Conservation (phyloP, 495 filamentous ascomycete species). For the Hypoxylon lienhwacheense region DNA sequence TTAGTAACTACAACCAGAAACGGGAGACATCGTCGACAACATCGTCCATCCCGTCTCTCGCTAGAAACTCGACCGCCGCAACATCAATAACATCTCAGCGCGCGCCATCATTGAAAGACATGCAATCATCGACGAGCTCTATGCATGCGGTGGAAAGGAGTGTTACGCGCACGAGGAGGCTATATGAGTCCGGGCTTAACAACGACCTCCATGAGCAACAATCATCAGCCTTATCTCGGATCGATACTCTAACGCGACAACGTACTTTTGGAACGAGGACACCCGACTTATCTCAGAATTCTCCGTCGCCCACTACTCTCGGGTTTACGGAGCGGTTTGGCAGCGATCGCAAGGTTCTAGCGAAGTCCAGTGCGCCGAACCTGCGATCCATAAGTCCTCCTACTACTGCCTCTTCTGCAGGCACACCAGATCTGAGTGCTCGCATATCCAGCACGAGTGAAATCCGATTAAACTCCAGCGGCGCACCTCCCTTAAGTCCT, state of each 20-base stretch:
- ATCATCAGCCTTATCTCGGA: conserved; percentile 68
- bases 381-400: conserved; percentile 49
- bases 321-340: conserved; percentile 40
- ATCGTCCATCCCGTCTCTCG: conserved; percentile 68
- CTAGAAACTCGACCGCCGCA: conserved; percentile 82
- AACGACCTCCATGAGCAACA: conserved; percentile 83
- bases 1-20: conserved; percentile 67
- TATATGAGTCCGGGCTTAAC: conserved; percentile 84
- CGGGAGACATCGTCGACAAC: conserved; percentile 87
- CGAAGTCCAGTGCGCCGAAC: conserved; percentile 53
- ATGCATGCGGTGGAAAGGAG: conserved; percentile 50
- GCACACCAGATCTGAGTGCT: conserved; percentile 35
- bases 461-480: conserved; percentile 49
- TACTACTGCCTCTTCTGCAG: conserved; percentile 34
- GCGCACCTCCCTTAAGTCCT: conserved; percentile 69
- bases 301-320: conserved; percentile 37
- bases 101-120: conserved; percentile 52
- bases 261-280: conserved; percentile 56
- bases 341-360: conserved; percentile 42
- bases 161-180: conserved; percentile 66
- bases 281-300: conserved; percentile 45
- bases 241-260: conserved; percentile 71
- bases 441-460: conserved; percentile 41
- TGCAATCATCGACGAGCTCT: conserved; percentile 43
- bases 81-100: conserved; percentile 86